Evolutionary conservation across 768 basidiomycete species (phyloP), one percentile per base, ranked within the genome.

Genomic region (Amanita fuliginea): DNA sequence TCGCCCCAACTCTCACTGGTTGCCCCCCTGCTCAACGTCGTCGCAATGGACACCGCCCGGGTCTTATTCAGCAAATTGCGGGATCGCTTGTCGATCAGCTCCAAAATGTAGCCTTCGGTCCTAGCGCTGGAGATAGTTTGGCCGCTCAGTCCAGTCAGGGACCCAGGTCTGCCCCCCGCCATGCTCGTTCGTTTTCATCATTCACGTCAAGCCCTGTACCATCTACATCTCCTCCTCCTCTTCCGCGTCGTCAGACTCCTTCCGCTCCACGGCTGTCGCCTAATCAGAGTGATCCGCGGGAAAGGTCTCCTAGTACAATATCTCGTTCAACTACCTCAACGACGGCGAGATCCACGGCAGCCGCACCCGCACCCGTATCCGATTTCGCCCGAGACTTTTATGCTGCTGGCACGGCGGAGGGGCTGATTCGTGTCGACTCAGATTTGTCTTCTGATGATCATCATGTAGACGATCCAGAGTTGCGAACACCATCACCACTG

Each of bases 321-420:
- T 24, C 41, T 22, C n/a, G 13, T n/a, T 24, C 43, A 16, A 45
- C 28, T 2, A 32, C 13, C 32, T 32, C 32, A 7, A 13, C 36
- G 1, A 16, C 36, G 18, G 6, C 36, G n/a, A 18, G 36, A 37
- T 34, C 50, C 32, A 11, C 19, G 6, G 5, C 47, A 18, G 44
- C 50, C 18, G 40, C 52, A 18, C 45, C 50, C 18, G 40, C 52
- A 40, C 9, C 53, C 16, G 42, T 57, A 32, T 80, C 80, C 0
- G 78, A 79, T 11, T 81, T 81, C 57, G 73, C 76, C n/a, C 64
- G 72, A n/a, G 79, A 81, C 33, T 82, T 81, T 54, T 80, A 82
- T 53, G 67, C 74, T 0, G 73, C 73, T 2, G 75, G 76, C 1
- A 47, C 70, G 13, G 63, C 51, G n/a, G 57, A 53, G n/a, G 60